These are phyloP conservation scores for Coix lacrymajobi DNA, from an alignment of 176 grass and related monocot species.

Conservation along the genomic window DNA sequence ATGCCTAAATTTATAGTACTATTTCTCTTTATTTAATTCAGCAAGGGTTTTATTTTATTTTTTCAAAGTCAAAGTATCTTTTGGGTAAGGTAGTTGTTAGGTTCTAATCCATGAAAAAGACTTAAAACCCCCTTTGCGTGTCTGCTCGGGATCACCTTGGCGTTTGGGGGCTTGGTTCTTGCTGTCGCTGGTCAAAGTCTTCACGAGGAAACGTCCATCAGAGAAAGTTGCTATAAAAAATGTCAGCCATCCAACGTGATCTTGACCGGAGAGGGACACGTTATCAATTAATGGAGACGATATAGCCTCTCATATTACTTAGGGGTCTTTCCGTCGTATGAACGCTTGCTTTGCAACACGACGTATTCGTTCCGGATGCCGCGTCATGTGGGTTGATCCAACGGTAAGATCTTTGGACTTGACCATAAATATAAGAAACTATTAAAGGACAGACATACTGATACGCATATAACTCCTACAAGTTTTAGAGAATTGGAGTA, in stretches of 20 bases:
- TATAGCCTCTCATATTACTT: not conserved
- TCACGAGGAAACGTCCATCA: conserved; percentile 26
- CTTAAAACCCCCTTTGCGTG: conserved; percentile 30
- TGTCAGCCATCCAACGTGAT: conserved; percentile 18
- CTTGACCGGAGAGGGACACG: not conserved
- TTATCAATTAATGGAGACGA: not conserved
- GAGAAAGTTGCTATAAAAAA: conserved; percentile 22
- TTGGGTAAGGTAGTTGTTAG: conserved; percentile 27
- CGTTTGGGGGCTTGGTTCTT: conserved; percentile 3
- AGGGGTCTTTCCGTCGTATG: conserved; percentile 3
- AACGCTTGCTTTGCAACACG: conserved; percentile 7
- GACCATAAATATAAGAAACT: not conserved
- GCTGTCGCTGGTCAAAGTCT: conserved; percentile 36
- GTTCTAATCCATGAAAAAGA: conserved; percentile 28
- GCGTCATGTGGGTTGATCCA: not conserved
- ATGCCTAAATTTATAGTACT: not conserved
- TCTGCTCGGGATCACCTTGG: conserved; percentile 1
- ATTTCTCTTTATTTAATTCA: not conserved
- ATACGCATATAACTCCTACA: not conserved
- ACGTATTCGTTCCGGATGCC: conserved; percentile 1
- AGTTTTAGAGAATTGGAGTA: not conserved
- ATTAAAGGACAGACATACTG: not conserved
- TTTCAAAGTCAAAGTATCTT: conserved; percentile 16
- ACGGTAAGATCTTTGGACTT: not conserved
- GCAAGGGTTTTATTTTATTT: not conserved